Evolutionary conservation across 352 stramenopile genomes (phyloP).

Genomic region (Achlya hypogyna): DNA sequence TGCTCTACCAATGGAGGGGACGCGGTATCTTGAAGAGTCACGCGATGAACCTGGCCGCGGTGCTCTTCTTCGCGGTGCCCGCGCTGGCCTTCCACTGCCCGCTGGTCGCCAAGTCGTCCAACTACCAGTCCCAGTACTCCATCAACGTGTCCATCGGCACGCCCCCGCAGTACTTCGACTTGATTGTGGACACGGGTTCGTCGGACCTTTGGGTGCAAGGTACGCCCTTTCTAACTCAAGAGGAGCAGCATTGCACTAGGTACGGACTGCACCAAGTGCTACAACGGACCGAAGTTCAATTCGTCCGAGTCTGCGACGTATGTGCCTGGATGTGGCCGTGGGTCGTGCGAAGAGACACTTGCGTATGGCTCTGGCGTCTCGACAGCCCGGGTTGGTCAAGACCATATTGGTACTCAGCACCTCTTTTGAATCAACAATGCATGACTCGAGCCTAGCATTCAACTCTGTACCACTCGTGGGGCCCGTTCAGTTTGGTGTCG

Average conservation of each 20-base stretch:
- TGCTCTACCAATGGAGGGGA: too few species aligned
- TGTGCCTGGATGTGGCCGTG: neutral
- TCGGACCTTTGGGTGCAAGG: constrained; percentile 21
- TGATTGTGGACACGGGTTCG: constrained; percentile 21
- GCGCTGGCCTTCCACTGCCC: neutral
- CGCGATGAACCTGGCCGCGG: neutral
- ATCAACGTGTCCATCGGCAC: constrained; percentile 15
- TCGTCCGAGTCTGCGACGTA: constrained; percentile 4
- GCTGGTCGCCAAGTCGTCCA: constrained; percentile 5
- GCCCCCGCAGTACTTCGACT: constrained; percentile 9
- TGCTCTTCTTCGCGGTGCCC: neutral
- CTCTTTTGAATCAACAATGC: neutral
- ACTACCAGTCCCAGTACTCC: constrained; percentile 17
- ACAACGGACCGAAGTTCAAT: constrained; percentile 1
- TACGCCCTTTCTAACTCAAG: neutral
- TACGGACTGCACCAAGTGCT: constrained; percentile 2
- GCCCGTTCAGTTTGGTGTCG: constrained; percentile 17
- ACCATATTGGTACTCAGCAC: neutral
- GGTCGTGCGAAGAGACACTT: constrained; percentile 1
- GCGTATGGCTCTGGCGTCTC: constrained; percentile 16
- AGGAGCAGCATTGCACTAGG: neutral
- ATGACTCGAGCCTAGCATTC: neutral
- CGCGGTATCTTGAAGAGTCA: neutral
- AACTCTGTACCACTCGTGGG: neutral
- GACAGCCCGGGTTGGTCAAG: constrained; percentile 2